phyloP scores from a whole-genome alignment of 257 asterid species.

The Fraxinus anomala region DNA sequence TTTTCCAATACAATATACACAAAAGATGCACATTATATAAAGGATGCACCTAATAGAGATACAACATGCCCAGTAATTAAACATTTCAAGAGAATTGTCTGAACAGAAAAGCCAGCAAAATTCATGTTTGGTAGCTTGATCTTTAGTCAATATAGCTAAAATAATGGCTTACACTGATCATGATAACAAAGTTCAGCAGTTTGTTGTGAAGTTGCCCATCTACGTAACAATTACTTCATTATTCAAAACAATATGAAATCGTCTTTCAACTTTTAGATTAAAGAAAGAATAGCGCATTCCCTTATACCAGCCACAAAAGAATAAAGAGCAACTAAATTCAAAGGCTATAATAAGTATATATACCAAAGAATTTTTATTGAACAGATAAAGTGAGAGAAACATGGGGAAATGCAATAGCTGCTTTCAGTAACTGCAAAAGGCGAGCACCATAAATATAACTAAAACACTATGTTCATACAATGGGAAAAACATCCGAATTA shows the following conservation, averaged over 20 bases:
- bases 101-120: not conserved
- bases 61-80: not conserved
- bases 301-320: slow-evolving; percentile 5
- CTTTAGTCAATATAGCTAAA: not conserved
- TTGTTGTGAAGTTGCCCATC: not conserved
- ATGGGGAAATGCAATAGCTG: not conserved
- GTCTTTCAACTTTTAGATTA: not conserved
- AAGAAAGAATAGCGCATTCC: not conserved
- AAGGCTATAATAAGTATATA: not conserved
- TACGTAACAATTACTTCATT: not conserved
- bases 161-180: not conserved
- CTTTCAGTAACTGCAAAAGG: not conserved
- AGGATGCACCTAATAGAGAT: not conserved
- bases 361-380: not conserved
- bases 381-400: not conserved
- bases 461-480: too few relatives aligned
- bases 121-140: not conserved
- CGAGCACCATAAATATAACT: not conserved
- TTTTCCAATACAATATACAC: not conserved
- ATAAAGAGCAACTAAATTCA: not conserved
- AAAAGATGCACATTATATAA: not conserved
- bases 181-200: not conserved
- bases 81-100: not conserved
- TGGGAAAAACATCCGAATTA: not conserved
- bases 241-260: not conserved